phyloP scores from a whole-genome alignment of 805 yeast species.

The Cyberlindnera petersonii region DNA sequence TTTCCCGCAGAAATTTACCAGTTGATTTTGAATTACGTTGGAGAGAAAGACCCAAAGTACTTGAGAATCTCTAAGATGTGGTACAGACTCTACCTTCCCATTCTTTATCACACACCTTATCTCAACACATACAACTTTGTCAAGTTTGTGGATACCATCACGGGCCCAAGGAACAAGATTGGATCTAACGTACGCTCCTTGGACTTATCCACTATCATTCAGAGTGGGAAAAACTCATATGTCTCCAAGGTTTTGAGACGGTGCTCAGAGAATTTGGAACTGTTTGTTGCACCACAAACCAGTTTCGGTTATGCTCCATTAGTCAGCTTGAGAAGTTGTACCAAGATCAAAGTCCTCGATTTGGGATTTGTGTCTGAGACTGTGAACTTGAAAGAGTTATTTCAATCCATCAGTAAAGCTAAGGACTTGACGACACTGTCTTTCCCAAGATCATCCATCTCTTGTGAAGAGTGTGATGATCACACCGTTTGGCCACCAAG shows the following conservation, averaged over 20 bases:
- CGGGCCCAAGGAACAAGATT: conserved; percentile 42
- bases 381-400: conserved; percentile 75
- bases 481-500: conserved; percentile 73
- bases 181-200: conserved; percentile 61
- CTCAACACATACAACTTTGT: conserved; percentile 66
- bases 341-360: conserved; percentile 60
- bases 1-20: conserved; percentile 29
- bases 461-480: conserved; percentile 53
- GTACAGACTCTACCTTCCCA: conserved; percentile 56
- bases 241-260: conserved; percentile 80
- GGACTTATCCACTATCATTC: conserved; percentile 77
- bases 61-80: conserved; percentile 60
- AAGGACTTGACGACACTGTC: conserved; percentile 66
- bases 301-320: conserved; percentile 91
- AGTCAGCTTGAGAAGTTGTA: conserved; percentile 73
- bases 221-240: conserved; percentile 87
- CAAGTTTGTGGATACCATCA: conserved; percentile 66
- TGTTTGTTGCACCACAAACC: conserved; percentile 88
- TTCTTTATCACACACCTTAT: conserved; percentile 60
- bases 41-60: conserved; percentile 42
- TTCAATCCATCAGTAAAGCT: conserved; percentile 64
- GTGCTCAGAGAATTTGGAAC: conserved; percentile 59
- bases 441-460: conserved; percentile 84
- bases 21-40: conserved; percentile 27
- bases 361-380: conserved; percentile 87